Percentiles rank a stretch among this genome's conserved stretches.
Conservation (phyloP, 148 eudicot species). For the Amaranthus cruentus region DNA sequence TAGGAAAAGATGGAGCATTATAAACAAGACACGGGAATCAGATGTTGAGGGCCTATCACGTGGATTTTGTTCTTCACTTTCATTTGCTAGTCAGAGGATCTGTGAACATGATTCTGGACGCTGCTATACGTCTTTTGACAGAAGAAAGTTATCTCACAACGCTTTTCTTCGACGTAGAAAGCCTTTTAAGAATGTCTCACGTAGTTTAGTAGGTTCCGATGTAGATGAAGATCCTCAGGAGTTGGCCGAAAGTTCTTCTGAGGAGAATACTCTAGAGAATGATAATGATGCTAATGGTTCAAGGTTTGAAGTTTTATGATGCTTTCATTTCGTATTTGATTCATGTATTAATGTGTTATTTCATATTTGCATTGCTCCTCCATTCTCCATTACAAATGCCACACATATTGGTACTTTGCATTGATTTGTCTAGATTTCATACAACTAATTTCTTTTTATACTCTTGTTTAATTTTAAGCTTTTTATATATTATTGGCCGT, state of each 20-base stretch:
- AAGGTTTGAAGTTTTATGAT: conserved; percentile 30
- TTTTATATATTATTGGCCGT: no score
- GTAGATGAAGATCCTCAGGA: conserved; percentile 35
- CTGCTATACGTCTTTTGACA: conserved; percentile 28
- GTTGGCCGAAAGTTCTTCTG: conserved; percentile 23
- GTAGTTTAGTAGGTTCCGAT: conserved; percentile 35
- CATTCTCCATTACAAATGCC: no score
- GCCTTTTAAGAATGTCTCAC: conserved; percentile 19
- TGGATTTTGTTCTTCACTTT: conserved; percentile 16
- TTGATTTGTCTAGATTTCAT: no score
- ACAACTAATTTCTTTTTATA: no score
- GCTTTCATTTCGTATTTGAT: not conserved
- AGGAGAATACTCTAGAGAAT: conserved; percentile 23
- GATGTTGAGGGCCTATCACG: conserved; percentile 2
- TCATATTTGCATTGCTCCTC: not conserved
- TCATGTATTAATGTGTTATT: not conserved
- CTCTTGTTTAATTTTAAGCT: no score
- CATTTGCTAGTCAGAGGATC: conserved; percentile 17
- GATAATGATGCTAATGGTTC: conserved; percentile 15
- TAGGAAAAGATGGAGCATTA: conserved; percentile 28
- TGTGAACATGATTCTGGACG: conserved; percentile 16
- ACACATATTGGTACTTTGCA: no score
- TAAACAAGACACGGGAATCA: conserved; percentile 11
- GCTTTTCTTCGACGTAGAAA: conserved; percentile 31
- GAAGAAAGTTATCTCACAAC: conserved; percentile 16